Evolutionary conservation across 1,284 basidiomycete species (phyloP).

Genomic region (Fomitiporia mediterranea): DNA sequence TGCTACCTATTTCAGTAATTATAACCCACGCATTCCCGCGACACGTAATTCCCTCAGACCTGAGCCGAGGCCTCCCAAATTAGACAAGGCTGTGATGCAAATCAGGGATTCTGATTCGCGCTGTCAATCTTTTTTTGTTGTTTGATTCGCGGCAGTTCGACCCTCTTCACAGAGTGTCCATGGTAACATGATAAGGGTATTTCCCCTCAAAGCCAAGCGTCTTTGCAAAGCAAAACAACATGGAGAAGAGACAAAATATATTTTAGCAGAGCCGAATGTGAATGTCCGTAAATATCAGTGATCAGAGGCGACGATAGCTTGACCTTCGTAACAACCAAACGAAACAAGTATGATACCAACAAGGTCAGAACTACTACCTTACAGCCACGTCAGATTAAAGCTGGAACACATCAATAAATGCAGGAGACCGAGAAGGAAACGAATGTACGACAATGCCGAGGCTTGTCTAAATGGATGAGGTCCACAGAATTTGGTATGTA

Average conservation of each 20-base stretch:
- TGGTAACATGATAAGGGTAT: background rate
- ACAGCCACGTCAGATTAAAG: constrained; percentile 8
- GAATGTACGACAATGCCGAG: background rate
- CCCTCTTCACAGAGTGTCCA: background rate
- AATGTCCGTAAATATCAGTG: constrained; percentile 1
- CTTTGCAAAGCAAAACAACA: background rate
- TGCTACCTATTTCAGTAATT: too few relatives aligned
- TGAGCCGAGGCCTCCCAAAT: background rate
- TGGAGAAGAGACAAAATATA: background rate
- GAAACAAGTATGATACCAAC: background rate
- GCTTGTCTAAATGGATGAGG: background rate
- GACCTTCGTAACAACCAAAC: background rate
- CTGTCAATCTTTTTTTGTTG: constrained; percentile 2
- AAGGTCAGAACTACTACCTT: constrained; percentile 3
- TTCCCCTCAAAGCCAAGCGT: background rate
- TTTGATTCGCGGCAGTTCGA: background rate
- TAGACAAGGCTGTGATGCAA: constrained; percentile 4
- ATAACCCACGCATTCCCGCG: too few relatives aligned
- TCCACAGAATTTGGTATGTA: constrained; percentile 1
- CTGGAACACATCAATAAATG: background rate
- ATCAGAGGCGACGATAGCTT: background rate
- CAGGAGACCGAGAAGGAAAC: constrained; percentile 7
- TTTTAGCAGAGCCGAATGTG: background rate
- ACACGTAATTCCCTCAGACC: background rate
- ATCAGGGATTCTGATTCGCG: background rate